These are phyloP conservation scores for Diaporthe longicolla DNA, from an alignment of 2,329 filamentous ascomycete species.

Conservation along the genomic window DNA sequence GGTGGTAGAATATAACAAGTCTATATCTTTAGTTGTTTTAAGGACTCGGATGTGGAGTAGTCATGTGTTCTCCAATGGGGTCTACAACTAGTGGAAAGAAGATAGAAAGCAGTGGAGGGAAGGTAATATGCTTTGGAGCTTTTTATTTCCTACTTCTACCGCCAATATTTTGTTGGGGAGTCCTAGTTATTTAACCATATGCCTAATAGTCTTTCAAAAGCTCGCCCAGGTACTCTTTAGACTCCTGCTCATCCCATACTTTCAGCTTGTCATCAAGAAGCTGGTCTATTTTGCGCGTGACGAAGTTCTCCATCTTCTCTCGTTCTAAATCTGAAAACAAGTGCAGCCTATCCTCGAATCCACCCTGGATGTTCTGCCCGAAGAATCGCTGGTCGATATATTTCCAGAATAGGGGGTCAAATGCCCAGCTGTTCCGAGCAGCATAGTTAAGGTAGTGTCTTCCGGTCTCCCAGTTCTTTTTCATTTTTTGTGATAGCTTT, in stretches of 20 bases:
- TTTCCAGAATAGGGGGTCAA: not conserved
- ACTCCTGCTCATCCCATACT: not conserved
- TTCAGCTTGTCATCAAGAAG: not conserved
- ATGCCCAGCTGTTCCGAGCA: not conserved
- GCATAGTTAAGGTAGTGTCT: not conserved
- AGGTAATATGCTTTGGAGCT: too few relatives aligned
- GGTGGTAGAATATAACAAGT: too few relatives aligned
- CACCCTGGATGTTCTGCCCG: not conserved
- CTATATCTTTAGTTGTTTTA: too few relatives aligned
- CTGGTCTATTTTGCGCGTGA: not conserved
- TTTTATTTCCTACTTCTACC: too few relatives aligned
- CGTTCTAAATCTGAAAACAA: not conserved
- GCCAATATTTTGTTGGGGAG: too few relatives aligned
- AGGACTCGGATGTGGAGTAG: too few relatives aligned
- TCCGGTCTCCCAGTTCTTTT: not conserved
- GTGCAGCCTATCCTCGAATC: not conserved
- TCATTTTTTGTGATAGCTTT: not conserved
- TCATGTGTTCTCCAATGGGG: too few relatives aligned
- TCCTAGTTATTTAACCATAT: too few relatives aligned
- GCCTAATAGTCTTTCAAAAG: not conserved
- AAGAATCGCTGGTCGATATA: slow-evolving; percentile 1
- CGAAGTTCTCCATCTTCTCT: not conserved
- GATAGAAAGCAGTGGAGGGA: too few relatives aligned
- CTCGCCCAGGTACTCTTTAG: not conserved
- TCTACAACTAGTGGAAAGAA: too few relatives aligned